phyloP scores from a whole-genome alignment of 306 rosid genomes.

The Potentilla sterilis region DNA sequence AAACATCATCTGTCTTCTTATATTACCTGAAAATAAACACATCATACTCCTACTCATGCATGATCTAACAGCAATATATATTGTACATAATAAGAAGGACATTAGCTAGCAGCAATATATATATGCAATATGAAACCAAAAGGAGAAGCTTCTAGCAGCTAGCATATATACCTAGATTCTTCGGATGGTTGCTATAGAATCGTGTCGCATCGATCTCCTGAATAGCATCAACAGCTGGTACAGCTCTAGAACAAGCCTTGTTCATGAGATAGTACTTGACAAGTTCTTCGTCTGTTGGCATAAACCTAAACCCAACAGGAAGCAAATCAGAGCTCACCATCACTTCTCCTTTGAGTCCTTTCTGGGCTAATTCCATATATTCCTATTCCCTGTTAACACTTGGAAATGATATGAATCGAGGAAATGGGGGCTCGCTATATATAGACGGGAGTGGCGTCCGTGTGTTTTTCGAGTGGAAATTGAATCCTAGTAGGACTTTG shows the following conservation, averaged over 20 bases:
- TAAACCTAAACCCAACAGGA: constrained; percentile 15
- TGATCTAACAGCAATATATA: too few relatives aligned
- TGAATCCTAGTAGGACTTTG: constrained; percentile 15
- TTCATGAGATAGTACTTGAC: constrained; percentile 10
- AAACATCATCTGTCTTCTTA: too few relatives aligned
- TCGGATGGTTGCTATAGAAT: constrained; percentile 11
- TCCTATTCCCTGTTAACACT: neutral
- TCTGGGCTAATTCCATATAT: neutral
- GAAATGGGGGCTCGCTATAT: neutral
- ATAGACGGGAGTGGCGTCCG: neutral
- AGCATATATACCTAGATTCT: constrained; percentile 11
- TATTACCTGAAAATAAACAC: too few relatives aligned
- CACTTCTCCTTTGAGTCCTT: neutral
- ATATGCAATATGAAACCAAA: neutral
- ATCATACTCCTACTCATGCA: too few relatives aligned
- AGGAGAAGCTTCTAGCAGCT: neutral
- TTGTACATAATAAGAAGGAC: too few relatives aligned
- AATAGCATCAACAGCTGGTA: constrained; percentile 1
- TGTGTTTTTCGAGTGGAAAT: neutral
- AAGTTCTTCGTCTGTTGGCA: constrained; percentile 17
- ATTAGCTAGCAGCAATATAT: neutral
- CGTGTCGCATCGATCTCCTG: constrained; percentile 1
- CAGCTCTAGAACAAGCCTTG: neutral
- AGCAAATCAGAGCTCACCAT: neutral
- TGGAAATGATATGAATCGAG: neutral